Evolutionary conservation across 257 asterid genomes (phyloP), one percentile per base, ranked within the genome.

Genomic region (Nyctanthes arbortristis): DNA sequence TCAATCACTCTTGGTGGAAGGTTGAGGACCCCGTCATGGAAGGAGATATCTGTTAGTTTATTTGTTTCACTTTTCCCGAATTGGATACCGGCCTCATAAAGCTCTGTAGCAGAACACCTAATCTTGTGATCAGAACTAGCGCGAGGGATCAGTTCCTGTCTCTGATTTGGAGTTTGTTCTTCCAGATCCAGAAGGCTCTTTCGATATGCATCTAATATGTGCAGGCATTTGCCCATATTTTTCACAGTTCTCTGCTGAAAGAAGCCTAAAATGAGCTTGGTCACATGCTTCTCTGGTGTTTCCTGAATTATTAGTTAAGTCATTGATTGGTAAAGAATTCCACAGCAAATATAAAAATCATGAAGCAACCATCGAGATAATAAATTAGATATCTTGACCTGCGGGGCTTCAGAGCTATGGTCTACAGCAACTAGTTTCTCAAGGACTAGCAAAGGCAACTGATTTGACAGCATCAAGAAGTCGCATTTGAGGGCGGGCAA

Each of bases 41-140:
- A 76, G 1, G 69, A 37, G 47, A 76, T 73, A 31, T 76, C 84
- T 16, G 20, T 69, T 5, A 82, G 75, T 67, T 74, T 54, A 3
- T 3, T 35, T 1, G 76, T 56, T 39, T 13, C 14, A 64, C 77
- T 78, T 65, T 12, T 75, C 24, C 35, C 33, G 37, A 82, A 45
- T 7, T 35, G 36, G 12, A 82, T 73, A 22, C 86, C 86, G 0
- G 81, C 80, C 37, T 78, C 75, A 7, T 73, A 5, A 3, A 82
- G 87, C 33, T 82, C 79, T 31, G 67, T 43, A 12, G 84, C 87
- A 4, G 84, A 75, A 12, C 73, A 76, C 9, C 75, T 47, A n/a
- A 68, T 62, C 56, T 61, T 61, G 7, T 54, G 71, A 4, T 67
- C 78, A 3, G n/a, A n/a, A n/a, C n/a, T n/a, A n/a, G n/a, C n/a